Percentiles rank a stretch among this genome's conserved stretches.
These are phyloP conservation scores for Cicer arietinum DNA, from an alignment of 306 rosid genomes.

Conservation along the genomic window DNA sequence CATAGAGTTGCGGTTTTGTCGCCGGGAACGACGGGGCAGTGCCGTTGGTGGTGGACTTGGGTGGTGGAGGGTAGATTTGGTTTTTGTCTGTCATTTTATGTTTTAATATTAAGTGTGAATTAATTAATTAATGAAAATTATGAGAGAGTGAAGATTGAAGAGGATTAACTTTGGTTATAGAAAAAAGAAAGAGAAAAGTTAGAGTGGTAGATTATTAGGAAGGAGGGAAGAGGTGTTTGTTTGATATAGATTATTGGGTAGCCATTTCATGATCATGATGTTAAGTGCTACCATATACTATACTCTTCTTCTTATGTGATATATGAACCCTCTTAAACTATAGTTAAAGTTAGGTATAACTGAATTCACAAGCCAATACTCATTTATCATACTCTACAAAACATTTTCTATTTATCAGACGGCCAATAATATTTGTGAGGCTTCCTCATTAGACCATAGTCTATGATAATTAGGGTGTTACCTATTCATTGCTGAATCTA, in stretches of 20 bases:
- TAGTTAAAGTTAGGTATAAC: constrained; percentile 5
- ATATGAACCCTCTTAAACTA: background rate
- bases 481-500: constrained; percentile 25
- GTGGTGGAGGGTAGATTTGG: constrained; percentile 66
- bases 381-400: background rate
- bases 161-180: background rate
- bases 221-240: background rate
- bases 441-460: constrained; percentile 17
- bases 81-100: constrained; percentile 72
- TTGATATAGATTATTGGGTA: constrained; percentile 15
- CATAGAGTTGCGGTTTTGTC: constrained; percentile 69
- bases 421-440: background rate
- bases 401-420: background rate
- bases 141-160: constrained; percentile 4
- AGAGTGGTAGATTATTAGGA: background rate
- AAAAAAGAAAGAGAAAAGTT: background rate
- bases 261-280: background rate
- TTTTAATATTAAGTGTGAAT: background rate
- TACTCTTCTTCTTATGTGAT: background rate
- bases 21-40: constrained; percentile 58
- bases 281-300: constrained; percentile 13
- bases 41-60: constrained; percentile 53
- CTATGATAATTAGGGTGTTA: background rate
- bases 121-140: background rate
- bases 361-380: background rate